Conservation (phyloP, 2,329 filamentous ascomycete genomes). For the Ceratocystiopsis brevicomis region DNA sequence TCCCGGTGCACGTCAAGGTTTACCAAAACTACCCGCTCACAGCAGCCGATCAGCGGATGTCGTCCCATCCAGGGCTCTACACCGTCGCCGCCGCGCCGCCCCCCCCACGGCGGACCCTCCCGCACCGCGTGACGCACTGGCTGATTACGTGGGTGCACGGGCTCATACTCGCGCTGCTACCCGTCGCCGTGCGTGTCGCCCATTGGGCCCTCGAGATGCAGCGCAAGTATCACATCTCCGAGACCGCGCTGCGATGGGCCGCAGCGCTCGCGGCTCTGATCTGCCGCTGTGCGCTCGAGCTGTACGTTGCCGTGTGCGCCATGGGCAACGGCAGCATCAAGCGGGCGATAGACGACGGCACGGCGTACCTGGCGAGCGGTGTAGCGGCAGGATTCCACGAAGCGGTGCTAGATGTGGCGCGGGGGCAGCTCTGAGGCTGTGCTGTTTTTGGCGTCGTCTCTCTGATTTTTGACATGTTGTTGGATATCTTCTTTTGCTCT, state of each 20-base stretch:
- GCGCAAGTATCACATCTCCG: conserved; percentile 9
- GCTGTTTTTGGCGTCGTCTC: conserved; percentile 2
- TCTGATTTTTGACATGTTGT: too few species aligned
- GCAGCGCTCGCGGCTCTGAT: conserved; percentile 2
- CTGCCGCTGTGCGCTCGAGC: conserved; percentile 4
- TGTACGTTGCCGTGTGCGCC: conserved; percentile 6
- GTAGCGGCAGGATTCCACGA: conserved; percentile 13
- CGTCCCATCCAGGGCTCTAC: neutral
- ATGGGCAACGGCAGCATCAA: conserved; percentile 9
- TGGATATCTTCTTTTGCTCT: too few species aligned
- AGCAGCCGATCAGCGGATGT: neutral
- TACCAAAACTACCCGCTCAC: too few species aligned
- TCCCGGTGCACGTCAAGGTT: too few species aligned
- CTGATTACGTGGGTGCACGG: conserved; percentile 7
- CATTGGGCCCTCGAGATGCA: conserved; percentile 7
- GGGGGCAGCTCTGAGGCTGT: conserved; percentile 6
- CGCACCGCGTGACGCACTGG: conserved; percentile 8
- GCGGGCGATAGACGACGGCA: conserved; percentile 8
- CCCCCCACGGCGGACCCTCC: conserved; percentile 3
- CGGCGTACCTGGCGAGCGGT: conserved; percentile 10
- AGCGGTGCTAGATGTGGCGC: conserved; percentile 8
- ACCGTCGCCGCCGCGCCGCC: too few species aligned
- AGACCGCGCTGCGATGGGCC: conserved; percentile 5
- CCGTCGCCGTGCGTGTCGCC: neutral
- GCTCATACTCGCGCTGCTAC: conserved; percentile 6